These are phyloP conservation scores for Sugiyamaella chiloensis DNA, from an alignment of 805 yeast species.

Conservation along the genomic window DNA sequence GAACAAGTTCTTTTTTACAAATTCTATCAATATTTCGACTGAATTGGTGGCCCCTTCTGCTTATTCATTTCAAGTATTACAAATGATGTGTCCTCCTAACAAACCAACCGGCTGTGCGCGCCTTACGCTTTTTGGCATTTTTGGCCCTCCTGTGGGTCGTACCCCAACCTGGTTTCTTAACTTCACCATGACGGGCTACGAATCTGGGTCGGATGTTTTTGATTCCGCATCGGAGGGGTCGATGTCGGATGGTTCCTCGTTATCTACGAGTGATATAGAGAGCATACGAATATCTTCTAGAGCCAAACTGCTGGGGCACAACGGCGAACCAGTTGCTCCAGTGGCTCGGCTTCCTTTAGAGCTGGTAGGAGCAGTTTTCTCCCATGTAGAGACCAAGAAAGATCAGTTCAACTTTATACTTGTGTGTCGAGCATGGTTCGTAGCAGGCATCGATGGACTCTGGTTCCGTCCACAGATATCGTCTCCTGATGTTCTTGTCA, in stretches of 20 bases:
- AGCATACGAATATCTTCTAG: not conserved
- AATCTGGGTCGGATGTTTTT: slow-evolving; percentile 2
- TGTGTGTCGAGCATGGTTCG: slow-evolving; percentile 80
- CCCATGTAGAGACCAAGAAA: slow-evolving; percentile 17
- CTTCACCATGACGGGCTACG: not conserved
- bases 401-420: slow-evolving; percentile 42
- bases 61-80: too few species aligned
- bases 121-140: too few species aligned
- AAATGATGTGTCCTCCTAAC: too few species aligned
- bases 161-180: not conserved
- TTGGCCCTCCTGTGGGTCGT: too few species aligned
- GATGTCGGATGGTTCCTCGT: slow-evolving; percentile 3
- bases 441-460: slow-evolving; percentile 68
- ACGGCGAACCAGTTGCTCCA: slow-evolving; percentile 11
- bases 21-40: too few species aligned
- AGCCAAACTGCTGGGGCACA: not conserved
- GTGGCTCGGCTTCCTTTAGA: slow-evolving; percentile 44
- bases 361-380: slow-evolving; percentile 25
- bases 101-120: too few species aligned
- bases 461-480: slow-evolving; percentile 85
- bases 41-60: too few species aligned
- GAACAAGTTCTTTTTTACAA: too few species aligned
- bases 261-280: not conserved
- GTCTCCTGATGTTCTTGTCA: slow-evolving; percentile 46
- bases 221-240: slow-evolving; percentile 3